Evolutionary conservation across 805 yeast genomes (phyloP).

Genomic region (Wickerhamiella kurtzmanii): DNA sequence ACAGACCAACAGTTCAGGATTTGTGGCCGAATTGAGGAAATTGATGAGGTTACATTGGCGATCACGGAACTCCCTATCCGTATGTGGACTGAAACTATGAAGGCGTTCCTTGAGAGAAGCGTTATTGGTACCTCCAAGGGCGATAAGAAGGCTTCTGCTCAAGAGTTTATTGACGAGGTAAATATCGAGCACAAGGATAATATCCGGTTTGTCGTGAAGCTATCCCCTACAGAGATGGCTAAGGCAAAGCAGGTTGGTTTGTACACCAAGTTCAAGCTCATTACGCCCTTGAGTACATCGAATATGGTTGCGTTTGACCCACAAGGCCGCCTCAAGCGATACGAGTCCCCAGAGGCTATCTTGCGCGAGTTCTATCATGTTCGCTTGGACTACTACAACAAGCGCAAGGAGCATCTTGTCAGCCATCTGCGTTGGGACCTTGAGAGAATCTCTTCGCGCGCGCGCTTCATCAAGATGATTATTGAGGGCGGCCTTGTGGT

Average conservation of each 20-base stretch:
- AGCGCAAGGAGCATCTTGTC: constrained; percentile 70
- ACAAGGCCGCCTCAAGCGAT: constrained; percentile 71
- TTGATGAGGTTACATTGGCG: constrained; percentile 67
- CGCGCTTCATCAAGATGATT: constrained; percentile 80
- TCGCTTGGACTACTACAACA: constrained; percentile 79
- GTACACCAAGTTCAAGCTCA: constrained; percentile 69
- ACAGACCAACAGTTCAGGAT: constrained; percentile 56
- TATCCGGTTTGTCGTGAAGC: constrained; percentile 63
- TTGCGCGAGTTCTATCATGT: constrained; percentile 73
- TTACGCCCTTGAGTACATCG: constrained; percentile 50
- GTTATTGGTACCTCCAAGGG: constrained; percentile 28
- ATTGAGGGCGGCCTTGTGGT: constrained; percentile 60
- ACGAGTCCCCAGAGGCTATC: constrained; percentile 62
- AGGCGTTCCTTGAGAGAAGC: constrained; percentile 67
- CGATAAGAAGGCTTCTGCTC: constrained; percentile 21
- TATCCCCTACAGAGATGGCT: constrained; percentile 70
- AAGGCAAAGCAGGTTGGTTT: constrained; percentile 64
- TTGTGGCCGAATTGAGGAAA: constrained; percentile 67
- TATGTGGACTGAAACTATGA: constrained; percentile 84
- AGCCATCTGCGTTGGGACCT: constrained; percentile 58
- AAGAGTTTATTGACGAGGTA: constrained; percentile 85
- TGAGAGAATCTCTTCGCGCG: constrained; percentile 65
- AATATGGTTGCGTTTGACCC: constrained; percentile 97
- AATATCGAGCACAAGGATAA: constrained; percentile 76
- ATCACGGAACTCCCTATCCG: constrained; percentile 88